Evolutionary conservation across 345 rosid genomes (phyloP).

Genomic region (Sisymbrium irio): DNA sequence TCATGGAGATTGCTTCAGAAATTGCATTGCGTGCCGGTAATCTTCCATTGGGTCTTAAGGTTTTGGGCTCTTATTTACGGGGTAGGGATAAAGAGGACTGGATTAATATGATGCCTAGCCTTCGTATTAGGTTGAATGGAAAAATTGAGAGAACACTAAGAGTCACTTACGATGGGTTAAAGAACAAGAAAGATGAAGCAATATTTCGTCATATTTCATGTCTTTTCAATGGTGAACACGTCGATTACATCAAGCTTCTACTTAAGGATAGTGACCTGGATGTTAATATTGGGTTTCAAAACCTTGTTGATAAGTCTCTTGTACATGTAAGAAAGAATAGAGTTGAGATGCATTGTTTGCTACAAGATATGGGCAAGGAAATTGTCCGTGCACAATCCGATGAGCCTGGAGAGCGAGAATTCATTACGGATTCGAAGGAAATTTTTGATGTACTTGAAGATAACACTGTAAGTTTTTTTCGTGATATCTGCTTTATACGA

Average conservation of each 20-base stretch:
- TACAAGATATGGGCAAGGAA: background rate
- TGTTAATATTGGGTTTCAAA: background rate
- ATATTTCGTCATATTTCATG: background rate
- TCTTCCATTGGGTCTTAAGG: no score
- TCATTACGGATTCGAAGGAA: background rate
- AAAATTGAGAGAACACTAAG: no score
- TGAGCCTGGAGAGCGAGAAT: background rate
- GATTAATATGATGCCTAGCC: no score
- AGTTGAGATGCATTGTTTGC: background rate
- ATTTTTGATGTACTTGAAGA: background rate
- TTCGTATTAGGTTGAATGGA: no score
- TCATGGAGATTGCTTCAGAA: no score
- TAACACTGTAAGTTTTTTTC: background rate
- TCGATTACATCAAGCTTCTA: background rate
- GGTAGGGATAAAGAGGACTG: no score
- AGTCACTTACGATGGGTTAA: no score
- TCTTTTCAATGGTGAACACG: background rate
- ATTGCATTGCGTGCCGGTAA: no score
- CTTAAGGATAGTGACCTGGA: background rate
- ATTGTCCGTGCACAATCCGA: background rate
- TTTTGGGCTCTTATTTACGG: no score
- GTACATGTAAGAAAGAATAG: background rate
- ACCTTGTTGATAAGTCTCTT: background rate
- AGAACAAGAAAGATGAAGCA: no score
- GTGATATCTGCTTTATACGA: no score